A percentile compares a stretch with the other conserved stretches of the same genome.
Conservation (phyloP, 148 eudicot genomes). For the Rhododendron vialii region DNA sequence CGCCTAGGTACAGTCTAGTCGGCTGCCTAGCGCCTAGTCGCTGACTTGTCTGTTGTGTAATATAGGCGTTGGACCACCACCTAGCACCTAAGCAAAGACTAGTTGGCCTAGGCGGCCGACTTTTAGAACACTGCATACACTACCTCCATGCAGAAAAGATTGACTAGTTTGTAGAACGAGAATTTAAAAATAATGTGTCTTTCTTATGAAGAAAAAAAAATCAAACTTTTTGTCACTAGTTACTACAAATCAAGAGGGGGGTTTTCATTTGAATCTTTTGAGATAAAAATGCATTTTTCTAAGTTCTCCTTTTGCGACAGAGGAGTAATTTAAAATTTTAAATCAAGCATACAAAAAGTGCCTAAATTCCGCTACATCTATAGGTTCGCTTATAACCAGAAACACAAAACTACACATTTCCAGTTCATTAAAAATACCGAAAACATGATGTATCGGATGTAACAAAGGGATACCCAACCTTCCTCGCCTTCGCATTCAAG, state of each 20-base stretch:
- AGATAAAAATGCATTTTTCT: background rate
- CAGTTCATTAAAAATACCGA: background rate
- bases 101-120: background rate
- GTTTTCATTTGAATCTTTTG: too few species aligned
- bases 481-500: slow-evolving; percentile 74
- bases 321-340: too few species aligned
- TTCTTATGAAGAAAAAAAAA: too few species aligned
- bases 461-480: slow-evolving; percentile 24
- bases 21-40: background rate
- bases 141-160: background rate
- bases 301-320: background rate
- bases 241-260: too few species aligned
- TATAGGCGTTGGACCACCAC: background rate
- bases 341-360: background rate
- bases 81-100: too few species aligned
- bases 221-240: too few species aligned
- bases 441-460: background rate
- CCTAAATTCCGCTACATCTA: background rate
- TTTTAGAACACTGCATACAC: background rate
- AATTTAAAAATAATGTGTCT: too few species aligned
- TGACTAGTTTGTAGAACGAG: background rate
- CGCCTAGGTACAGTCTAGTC: background rate
- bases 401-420: background rate
- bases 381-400: background rate
- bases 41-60: background rate